Conservation (phyloP, 1,284 basidiomycete genomes). For the Apiotrichum veenhuisii region DNA sequence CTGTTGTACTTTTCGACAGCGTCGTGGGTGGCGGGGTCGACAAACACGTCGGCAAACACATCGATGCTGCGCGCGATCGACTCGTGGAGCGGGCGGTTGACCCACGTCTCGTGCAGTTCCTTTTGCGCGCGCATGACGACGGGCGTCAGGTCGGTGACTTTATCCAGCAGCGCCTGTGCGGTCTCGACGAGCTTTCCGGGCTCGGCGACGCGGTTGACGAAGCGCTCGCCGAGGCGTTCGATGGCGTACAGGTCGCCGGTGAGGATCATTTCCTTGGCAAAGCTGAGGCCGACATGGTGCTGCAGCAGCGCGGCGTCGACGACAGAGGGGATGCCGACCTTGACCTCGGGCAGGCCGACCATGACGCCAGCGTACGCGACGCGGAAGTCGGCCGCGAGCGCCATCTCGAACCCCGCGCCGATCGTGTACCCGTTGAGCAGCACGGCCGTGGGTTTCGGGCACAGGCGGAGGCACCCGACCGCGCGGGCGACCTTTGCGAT, state of each 20-base stretch:
- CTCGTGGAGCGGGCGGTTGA: conserved; percentile 7
- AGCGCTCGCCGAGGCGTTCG: conserved; percentile 3
- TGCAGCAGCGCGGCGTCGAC: conserved; percentile 18
- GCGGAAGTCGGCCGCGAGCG: conserved; percentile 19
- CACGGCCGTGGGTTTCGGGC: conserved; percentile 17
- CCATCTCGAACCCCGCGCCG: conserved; percentile 22
- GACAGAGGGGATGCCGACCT: conserved; percentile 19
- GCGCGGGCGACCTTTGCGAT: conserved; percentile 12
- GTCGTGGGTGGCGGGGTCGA: conserved; percentile 13
- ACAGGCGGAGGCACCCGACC: conserved; percentile 13
- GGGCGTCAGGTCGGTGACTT: conserved; percentile 17
- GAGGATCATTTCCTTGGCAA: conserved; percentile 20
- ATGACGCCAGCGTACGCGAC: background rate
- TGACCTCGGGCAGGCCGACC: conserved; percentile 19
- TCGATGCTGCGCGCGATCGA: conserved; percentile 14
- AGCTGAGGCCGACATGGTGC: conserved; percentile 11
- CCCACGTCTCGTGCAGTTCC: conserved; percentile 18
- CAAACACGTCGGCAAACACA: conserved; percentile 17
- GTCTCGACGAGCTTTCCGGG: background rate
- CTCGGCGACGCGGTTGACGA: conserved; percentile 13
- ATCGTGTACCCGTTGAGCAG: conserved; percentile 16
- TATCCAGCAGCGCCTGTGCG: conserved; percentile 9
- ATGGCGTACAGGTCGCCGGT: conserved; percentile 15
- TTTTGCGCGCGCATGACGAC: conserved; percentile 19
- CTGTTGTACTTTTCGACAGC: conserved; percentile 16